phyloP scores from a whole-genome alignment of 1,284 basidiomycete species.

The Acaromyces ingoldii region DNA sequence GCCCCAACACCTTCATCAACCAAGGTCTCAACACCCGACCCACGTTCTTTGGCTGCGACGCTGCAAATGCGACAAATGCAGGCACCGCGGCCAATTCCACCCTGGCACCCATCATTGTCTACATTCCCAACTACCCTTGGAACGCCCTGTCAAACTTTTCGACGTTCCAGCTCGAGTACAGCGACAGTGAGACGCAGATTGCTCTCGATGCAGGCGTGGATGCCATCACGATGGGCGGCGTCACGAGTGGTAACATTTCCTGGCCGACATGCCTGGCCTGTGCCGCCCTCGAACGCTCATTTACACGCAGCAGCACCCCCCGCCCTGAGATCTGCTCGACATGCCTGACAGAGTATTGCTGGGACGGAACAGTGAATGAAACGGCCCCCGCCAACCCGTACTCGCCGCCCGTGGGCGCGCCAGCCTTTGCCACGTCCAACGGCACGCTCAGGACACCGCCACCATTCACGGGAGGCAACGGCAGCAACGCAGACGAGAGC shows the following conservation, averaged over 20 bases:
- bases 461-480: conserved; percentile 37
- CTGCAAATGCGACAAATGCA: conserved; percentile 44
- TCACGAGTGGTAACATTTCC: conserved; percentile 15
- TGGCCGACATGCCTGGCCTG: conserved; percentile 45
- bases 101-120: conserved; percentile 53
- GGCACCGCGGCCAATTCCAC: conserved; percentile 34
- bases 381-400: conserved; percentile 23
- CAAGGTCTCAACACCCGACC: conserved; percentile 66
- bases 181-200: conserved; percentile 19
- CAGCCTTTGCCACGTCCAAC: conserved; percentile 30
- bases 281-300: conserved; percentile 39
- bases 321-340: conserved; percentile 29
- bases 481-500: conserved; percentile 24
- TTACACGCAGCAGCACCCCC: conserved; percentile 21
- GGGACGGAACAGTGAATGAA: conserved; percentile 42
- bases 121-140: conserved; percentile 57
- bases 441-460: conserved; percentile 23
- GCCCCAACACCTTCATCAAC: conserved; percentile 58
- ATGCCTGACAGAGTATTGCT: conserved; percentile 44
- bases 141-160: conserved; percentile 34
- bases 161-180: conserved; percentile 52
- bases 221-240: conserved; percentile 36
- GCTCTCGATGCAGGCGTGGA: conserved; percentile 45
- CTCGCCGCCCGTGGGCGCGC: conserved; percentile 35
- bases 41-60: conserved; percentile 69